A percentile compares a stretch with the other conserved stretches of the same genome.
phyloP scores from a whole-genome alignment of 2,329 filamentous ascomycete species.

The Ambrosiella cleistominuta region DNA sequence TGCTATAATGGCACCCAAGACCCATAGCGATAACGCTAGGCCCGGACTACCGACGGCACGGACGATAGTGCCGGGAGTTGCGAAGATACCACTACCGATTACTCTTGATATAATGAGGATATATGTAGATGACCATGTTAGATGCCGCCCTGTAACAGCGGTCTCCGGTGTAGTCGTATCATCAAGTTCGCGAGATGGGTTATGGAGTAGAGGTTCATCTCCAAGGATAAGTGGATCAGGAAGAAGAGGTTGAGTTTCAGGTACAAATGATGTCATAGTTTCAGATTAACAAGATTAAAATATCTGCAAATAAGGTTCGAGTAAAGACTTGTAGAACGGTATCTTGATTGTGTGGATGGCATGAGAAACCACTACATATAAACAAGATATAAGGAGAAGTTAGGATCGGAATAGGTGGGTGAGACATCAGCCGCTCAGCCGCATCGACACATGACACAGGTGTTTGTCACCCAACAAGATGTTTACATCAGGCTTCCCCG shows the following conservation, averaged over 20 bases:
- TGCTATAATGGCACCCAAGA: constrained; percentile 42
- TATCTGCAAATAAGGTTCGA: too few species aligned
- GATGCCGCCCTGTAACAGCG: constrained; percentile 37
- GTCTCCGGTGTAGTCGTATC: constrained; percentile 43
- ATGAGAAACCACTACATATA: too few species aligned
- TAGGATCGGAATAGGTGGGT: too few species aligned
- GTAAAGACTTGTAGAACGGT: too few species aligned
- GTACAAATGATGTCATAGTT: not conserved
- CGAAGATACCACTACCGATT: constrained; percentile 55
- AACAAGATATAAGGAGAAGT: too few species aligned
- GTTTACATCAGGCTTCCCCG: too few species aligned
- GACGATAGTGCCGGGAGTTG: constrained; percentile 50
- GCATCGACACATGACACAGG: too few species aligned
- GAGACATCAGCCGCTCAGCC: too few species aligned
- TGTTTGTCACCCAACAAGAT: too few species aligned
- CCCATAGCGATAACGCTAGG: constrained; percentile 43
- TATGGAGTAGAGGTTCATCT: not conserved
- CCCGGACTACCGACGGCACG: constrained; percentile 49
- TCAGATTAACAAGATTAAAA: not conserved
- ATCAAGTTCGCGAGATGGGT: constrained; percentile 23
- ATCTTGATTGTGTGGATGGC: too few species aligned
- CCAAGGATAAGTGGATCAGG: not conserved
- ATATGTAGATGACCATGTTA: constrained; percentile 46
- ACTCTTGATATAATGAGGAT: constrained; percentile 52
- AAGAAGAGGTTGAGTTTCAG: constrained; percentile 6